phyloP scores from a whole-genome alignment of 2,329 filamentous ascomycete species.

The Trichoderma oligosporum region DNA sequence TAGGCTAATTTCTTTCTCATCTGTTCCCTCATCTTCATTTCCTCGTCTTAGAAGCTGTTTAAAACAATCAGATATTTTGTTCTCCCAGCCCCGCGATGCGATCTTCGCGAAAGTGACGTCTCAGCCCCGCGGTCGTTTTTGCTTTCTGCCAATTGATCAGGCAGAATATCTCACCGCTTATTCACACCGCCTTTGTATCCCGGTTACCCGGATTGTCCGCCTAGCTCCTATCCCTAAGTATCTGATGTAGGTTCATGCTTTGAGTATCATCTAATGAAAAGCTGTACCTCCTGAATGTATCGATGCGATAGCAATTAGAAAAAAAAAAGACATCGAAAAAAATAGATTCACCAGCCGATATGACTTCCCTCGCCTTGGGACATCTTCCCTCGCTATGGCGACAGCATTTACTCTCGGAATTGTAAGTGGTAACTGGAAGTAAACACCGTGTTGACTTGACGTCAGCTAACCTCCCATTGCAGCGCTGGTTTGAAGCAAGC shows the following conservation, averaged over 20 bases:
- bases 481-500: conserved; percentile 78
- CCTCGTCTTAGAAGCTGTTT: too few species aligned
- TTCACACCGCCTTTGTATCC: conserved; percentile 17
- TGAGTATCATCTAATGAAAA: conserved; percentile 3
- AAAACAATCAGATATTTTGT: too few species aligned
- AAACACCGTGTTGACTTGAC: conserved; percentile 5
- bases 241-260: background rate
- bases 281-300: background rate
- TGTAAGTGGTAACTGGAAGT: conserved; percentile 49
- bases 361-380: conserved; percentile 45
- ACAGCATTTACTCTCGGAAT: conserved; percentile 77
- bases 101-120: conserved; percentile 9
- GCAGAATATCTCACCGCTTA: conserved; percentile 26
- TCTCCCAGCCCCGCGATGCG: conserved; percentile 21
- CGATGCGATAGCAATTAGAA: conserved; percentile 5
- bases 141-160: conserved; percentile 5
- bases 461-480: conserved; percentile 24
- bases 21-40: background rate
- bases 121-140: conserved; percentile 7
- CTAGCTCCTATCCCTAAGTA: background rate
- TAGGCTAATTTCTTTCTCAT: background rate
- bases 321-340: background rate
- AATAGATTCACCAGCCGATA: conserved; percentile 26
- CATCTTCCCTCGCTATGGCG: conserved; percentile 57
- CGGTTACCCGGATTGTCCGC: background rate